These are phyloP conservation scores for Apophysomyces trapeziformis DNA, from an alignment of 371 early-diverging fungal genomes.

Conservation along the genomic window DNA sequence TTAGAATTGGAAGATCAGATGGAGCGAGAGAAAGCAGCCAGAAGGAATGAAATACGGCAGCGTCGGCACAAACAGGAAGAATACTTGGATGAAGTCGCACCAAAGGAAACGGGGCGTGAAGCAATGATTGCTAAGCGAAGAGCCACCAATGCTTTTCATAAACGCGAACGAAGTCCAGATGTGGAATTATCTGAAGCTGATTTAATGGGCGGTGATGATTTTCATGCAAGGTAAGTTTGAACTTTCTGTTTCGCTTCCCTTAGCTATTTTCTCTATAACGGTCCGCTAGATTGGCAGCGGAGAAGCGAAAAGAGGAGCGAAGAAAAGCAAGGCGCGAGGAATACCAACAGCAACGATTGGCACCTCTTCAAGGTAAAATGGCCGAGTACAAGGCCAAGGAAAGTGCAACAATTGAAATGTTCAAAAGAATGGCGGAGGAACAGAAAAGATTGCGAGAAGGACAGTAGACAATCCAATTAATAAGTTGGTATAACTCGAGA, in stretches of 20 bases:
- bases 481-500: background rate
- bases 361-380: constrained; percentile 50
- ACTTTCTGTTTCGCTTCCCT: background rate
- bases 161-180: constrained; percentile 75
- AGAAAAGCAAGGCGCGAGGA: constrained; percentile 48
- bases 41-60: constrained; percentile 37
- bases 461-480: background rate
- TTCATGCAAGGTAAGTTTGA: constrained; percentile 44
- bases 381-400: constrained; percentile 67
- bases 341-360: constrained; percentile 39
- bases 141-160: constrained; percentile 66
- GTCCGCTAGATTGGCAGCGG: constrained; percentile 46
- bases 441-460: constrained; percentile 32
- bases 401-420: constrained; percentile 71
- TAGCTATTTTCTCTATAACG: constrained; percentile 14
- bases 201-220: constrained; percentile 71
- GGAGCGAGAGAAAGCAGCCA: constrained; percentile 48
- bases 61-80: constrained; percentile 50
- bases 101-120: constrained; percentile 82
- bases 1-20: constrained; percentile 61
- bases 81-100: constrained; percentile 80
- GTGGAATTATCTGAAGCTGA: constrained; percentile 76
- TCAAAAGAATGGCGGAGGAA: constrained; percentile 66
- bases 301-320: constrained; percentile 48
- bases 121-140: constrained; percentile 71